Evolutionary conservation across 441 rosid species (phyloP), one percentile per base, ranked within the genome.

Genomic region (Macaranga tanarius): DNA sequence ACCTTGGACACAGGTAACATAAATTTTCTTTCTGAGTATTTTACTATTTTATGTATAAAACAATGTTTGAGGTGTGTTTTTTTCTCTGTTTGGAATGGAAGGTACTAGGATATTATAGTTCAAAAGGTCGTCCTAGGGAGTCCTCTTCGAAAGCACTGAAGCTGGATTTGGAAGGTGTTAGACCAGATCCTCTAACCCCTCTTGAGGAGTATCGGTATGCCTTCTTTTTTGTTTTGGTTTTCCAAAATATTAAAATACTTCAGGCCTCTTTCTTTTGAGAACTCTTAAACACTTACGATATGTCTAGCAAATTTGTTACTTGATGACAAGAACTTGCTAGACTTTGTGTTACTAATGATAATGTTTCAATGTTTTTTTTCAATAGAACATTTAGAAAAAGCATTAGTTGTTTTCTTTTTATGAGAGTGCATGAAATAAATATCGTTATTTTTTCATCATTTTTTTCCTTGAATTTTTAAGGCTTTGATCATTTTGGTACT

Each of bases 171-270:
- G 96, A 92, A 81, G 91, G 95, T 83, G 96, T 94, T 71, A 89
- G 95, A 79, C 99, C 99, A 48, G 89, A 94, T 79, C 95, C 97
- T 75, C 79, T 71, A 72, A 90, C 82, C 44, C 99, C 99, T 72
- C 97, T 96, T 7, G 99, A 96, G 84, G 99, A 96, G 84, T 91
- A 93, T 77, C 80, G 99, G 99, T 93, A 82, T 74, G 73, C 45
- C 40, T 63, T 5, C 54, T 56, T 69, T 78, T 75, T 67, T 68
- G 10, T 73, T 69, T 78, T 61, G 22, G 26, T 54, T 48, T 59
- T 69, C 7, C 42, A 58, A 34, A 38, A 17, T 59, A 67, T n/a
- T 71, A 28, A 54, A 62, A 50, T 40, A 7, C 4, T 12, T 25
- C 26, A 31, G 25, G 52, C 42, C 7, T 67, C 57, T 57, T 25